Evolutionary conservation across 768 basidiomycete genomes (phyloP), one percentile per base, ranked within the genome.

Genomic region (Lepiota venenata): DNA sequence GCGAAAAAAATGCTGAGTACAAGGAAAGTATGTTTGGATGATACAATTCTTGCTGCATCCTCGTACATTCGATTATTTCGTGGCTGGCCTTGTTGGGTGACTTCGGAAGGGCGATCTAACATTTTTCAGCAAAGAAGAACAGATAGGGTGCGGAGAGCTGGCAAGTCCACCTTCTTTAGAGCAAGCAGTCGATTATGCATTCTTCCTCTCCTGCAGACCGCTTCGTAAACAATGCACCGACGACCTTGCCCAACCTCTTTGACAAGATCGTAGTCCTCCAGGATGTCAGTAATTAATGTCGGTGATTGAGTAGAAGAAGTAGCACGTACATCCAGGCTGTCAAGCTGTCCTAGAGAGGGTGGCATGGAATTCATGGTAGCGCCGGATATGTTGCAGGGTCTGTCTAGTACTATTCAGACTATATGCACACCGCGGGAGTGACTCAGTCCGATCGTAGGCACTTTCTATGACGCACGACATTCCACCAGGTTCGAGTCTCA

Each of bases 11-110:
- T 2, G 60, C 60, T 9, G 74, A 74, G n/a, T 78, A 66, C 2
- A 81, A 60, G 20, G 79, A 71, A 14, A 78, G 69, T 48, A 83
- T 69, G 38, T 71, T 73, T 4, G 81, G 81, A 61, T 83, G 81
- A 56, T 72, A 73, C 15, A 82, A 65, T 0, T 72, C 62, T 42
- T 69, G 70, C 55, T 80, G 76, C 22, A 79, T 56, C 0, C 25
- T 35, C 61, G 47, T 15, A 64, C 2, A 52, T 36, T 40, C 35
- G 20, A 82, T 75, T 1, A 83, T 78, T 0, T 73, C 67, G 61
- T 84, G 82, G 0, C 75, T 74, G 54, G 80, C 18, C 6, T 4
- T 35, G 3, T 16, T 27, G 10, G 18, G 46, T 16, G 8, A 9
- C n/a, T 18, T 12, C 1, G 18, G 29, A 16, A 18, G 25, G 29